Conservation (phyloP, 805 yeast species). For the Starmera amethionina region DNA sequence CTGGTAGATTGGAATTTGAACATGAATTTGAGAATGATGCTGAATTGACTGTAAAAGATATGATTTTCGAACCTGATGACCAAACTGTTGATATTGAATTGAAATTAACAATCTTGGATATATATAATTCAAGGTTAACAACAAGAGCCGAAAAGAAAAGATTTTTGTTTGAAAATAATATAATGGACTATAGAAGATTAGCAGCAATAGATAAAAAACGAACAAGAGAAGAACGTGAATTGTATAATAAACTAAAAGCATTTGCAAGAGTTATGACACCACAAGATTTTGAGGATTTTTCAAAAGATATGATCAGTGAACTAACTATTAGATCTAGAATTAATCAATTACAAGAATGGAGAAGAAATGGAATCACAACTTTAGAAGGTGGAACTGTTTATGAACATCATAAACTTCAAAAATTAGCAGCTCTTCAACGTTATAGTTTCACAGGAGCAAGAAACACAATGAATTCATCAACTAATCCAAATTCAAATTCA, state of each 20-base stretch:
- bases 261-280: conserved; percentile 74
- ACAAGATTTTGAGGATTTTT: conserved; percentile 68
- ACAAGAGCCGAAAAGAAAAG: conserved; percentile 91
- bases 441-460: conserved; percentile 22
- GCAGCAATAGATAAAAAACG: conserved; percentile 78
- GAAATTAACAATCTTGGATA: conserved; percentile 78
- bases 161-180: conserved; percentile 58
- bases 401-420: conserved; percentile 76
- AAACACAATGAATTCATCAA: conserved; percentile 22
- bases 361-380: conserved; percentile 80
- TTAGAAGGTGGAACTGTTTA: conserved; percentile 75
- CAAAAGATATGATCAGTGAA: conserved; percentile 68
- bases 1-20: conserved; percentile 95
- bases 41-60: conserved; percentile 86
- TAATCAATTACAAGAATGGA: conserved; percentile 87
- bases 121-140: conserved; percentile 82
- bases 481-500: conserved; percentile 13
- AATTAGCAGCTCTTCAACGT: conserved; percentile 55
- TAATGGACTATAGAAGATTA: conserved; percentile 78
- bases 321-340: conserved; percentile 71
- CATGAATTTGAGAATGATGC: conserved; percentile 97
- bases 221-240: conserved; percentile 82
- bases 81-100: conserved; percentile 80
- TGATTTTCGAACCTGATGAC: conserved; percentile 93
- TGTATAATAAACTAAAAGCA: conserved; percentile 66